Evolutionary conservation across 2,329 filamentous ascomycete genomes (phyloP), one percentile per base, ranked within the genome.

Genomic region (Proliferodiscus dingleyae): DNA sequence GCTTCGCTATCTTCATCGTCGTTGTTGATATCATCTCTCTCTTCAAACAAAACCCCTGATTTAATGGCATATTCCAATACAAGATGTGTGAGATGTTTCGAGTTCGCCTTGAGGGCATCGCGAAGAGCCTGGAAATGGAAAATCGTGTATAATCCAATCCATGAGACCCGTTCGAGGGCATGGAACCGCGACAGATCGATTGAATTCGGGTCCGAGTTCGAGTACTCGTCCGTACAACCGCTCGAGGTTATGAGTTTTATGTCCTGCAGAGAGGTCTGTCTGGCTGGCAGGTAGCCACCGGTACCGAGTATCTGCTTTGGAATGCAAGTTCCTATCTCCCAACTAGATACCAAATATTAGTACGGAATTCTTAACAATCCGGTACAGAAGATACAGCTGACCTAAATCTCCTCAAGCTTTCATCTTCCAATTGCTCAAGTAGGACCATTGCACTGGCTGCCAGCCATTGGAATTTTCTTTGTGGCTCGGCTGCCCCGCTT

Each of bases 131-230:
- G 13, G 9, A 36, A 36, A 15, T 36, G 6, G 13, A 10, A 2
- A 5, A 11, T 21, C 18, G 36, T 21, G 2, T 13, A 19, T 37
- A 41, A 30, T 29, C 38, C 24, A 41, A 26, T 41, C 38, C 38
- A 41, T 19, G 38, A 41, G 37, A 41, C 13, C 9, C 30, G n/a
- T 19, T 26, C 23, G 19, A 41, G 23, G 24, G 38, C 29, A 26
- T 8, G 15, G 21, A 41, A 41, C 30, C 9, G 5, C 26, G 37
- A 39, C 24, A 39, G 37, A 22, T 39, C 37, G 21, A 39, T 39
- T 9, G 37, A 13, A 15, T 39, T 26, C 2, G 24, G 5, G 37
- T 22, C 21, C n/a, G n/a, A n/a, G n/a, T n/a, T n/a, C n/a, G n/a
- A n/a, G n/a, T n/a, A n/a, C n/a, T n/a, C n/a, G 37, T 26, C 21